Conservation (phyloP, 2,329 filamentous ascomycete genomes). For the Zelopaecilomyces penicillatus region DNA sequence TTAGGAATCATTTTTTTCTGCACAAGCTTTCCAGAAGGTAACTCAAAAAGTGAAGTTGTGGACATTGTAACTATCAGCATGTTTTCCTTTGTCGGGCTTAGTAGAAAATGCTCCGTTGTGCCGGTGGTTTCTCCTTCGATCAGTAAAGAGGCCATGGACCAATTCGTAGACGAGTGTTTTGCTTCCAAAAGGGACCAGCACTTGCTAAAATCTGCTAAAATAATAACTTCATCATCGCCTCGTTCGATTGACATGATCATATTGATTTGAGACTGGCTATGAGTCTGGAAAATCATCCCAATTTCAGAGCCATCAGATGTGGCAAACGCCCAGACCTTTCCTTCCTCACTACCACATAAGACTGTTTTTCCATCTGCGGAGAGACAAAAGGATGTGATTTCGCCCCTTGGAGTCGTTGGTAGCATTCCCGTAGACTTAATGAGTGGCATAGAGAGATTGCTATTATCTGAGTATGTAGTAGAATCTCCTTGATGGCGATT, state of each 20-base stretch:
- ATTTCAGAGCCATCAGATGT: constrained; percentile 1
- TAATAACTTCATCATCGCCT: neutral
- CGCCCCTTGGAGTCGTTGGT: neutral
- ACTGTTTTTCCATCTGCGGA: neutral
- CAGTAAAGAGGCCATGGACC: neutral
- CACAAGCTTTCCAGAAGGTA: constrained; percentile 1
- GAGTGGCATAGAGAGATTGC: too few species aligned
- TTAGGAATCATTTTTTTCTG: neutral
- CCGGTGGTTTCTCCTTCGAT: neutral
- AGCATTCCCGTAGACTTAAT: too few species aligned
- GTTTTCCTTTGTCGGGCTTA: constrained; percentile 3
- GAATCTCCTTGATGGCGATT: too few species aligned
- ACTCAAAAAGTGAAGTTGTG: neutral
- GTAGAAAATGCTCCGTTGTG: neutral
- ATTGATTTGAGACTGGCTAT: neutral
- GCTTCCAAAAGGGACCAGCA: too few species aligned
- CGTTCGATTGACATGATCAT: neutral
- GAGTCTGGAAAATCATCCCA: neutral
- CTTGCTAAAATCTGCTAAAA: neutral
- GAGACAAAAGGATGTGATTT: neutral
- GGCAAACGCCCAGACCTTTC: neutral
- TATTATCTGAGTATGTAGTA: too few species aligned
- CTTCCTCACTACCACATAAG: constrained; percentile 3
- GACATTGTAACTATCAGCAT: neutral
- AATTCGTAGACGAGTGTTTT: neutral